Base-by-base conservation (phyloP, 768 basidiomycete species). In the Mrakia gelida region DNA sequence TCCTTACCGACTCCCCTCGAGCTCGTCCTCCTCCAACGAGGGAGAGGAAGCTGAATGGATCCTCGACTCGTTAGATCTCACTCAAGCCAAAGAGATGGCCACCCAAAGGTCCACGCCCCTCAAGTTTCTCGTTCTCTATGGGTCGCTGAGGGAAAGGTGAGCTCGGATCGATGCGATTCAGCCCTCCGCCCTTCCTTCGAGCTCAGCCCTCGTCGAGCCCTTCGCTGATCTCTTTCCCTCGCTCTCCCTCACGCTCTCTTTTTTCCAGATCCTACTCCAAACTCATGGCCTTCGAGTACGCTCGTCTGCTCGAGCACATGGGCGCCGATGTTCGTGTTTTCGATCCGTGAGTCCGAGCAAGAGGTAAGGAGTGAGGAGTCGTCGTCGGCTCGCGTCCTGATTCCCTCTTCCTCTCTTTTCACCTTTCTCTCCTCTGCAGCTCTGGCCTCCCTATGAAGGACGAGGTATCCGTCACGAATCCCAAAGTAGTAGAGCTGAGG, bases 281-380 rank as follows among this genome's bases (percentile, higher is more conserved):
- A 15, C 79, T 85, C 2, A 82, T 84, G 72, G 84, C 84, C 3
- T 84, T 74, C 75, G 84, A 85, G 79, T 82, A 82, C 2, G 77
- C 83, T 0, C 78, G 84, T 11, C 78, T 85, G 23, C 80, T 85
- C 10, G 74, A 81, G 56, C 77, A 71, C 13, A 77, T 83, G 43
- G 83, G 82, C 11, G 82, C 81, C 28, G 84, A 85, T 38, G 84
- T 84, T 3, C 75, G 83, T 8, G 81, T 84, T 0, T 85, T 81
- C 76, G 80, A 84, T 34, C 84, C 84, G 3, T 6, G 73, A 3
- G 81, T 81, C 18, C 1, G 45, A 21, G 49, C 11, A 76, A 41
- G 13, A 83, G 16, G n/a, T n/a, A n/a, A 38, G 38, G 38, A 38
- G 8, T 38, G 4, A 38, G n/a, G n/a, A n/a, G n/a, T n/a, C n/a